phyloP scores from a whole-genome alignment of 768 basidiomycete genomes.

The Phlegmacium glaucopus region DNA sequence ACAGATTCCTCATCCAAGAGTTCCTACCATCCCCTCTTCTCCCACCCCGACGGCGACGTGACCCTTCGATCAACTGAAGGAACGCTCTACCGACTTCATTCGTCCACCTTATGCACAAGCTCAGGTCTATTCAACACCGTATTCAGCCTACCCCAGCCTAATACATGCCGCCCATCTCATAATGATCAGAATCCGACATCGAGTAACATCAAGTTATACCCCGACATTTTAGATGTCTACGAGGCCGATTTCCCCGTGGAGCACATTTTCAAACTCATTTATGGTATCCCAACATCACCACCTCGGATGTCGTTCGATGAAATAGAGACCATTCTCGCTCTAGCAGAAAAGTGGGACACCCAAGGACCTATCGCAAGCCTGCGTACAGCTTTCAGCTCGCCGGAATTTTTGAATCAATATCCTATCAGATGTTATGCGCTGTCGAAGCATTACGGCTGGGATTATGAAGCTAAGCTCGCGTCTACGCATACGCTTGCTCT shows the following conservation, averaged over 20 bases:
- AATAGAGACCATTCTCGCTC: slow-evolving; percentile 50
- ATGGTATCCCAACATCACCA: slow-evolving; percentile 49
- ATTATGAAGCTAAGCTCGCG: slow-evolving; percentile 51
- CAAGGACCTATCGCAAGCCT: slow-evolving; percentile 56
- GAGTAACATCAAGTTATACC: background rate
- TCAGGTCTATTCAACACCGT: slow-evolving; percentile 62
- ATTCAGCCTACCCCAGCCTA: slow-evolving; percentile 53
- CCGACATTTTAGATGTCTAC: slow-evolving; percentile 31
- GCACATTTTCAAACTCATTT: slow-evolving; percentile 53
- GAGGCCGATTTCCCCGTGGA: slow-evolving; percentile 46
- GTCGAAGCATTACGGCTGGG: slow-evolving; percentile 62
- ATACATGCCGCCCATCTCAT: slow-evolving; percentile 1
- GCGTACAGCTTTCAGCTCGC: slow-evolving; percentile 47
- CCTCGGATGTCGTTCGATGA: slow-evolving; percentile 47
- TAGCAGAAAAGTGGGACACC: slow-evolving; percentile 73
- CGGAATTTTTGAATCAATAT: slow-evolving; percentile 38
- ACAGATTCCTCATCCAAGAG: slow-evolving; percentile 8
- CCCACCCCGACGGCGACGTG: slow-evolving; percentile 31
- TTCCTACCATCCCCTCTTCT: slow-evolving; percentile 30
- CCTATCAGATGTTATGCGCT: slow-evolving; percentile 53
- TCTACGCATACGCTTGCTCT: slow-evolving; percentile 55
- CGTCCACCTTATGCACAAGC: slow-evolving; percentile 51
- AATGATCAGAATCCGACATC: slow-evolving; percentile 1
- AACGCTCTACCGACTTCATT: slow-evolving; percentile 53
- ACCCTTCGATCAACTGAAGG: slow-evolving; percentile 41